Conservation (phyloP, 768 basidiomycete species). For the Pulveroboletus sp. region DNA sequence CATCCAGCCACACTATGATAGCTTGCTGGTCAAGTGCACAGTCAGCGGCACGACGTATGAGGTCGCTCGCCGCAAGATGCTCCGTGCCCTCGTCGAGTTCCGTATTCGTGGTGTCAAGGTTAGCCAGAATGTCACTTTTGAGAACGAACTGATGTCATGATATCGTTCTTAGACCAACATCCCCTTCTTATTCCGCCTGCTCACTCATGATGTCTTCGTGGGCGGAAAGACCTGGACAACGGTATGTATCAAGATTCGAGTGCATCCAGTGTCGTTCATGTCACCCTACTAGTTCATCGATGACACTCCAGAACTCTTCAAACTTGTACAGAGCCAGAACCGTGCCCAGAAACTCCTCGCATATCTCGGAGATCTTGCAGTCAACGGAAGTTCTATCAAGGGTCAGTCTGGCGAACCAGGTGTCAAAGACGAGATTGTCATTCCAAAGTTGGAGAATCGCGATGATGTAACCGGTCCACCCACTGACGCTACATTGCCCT, state of each 20-base stretch:
- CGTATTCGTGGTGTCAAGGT: constrained; percentile 98
- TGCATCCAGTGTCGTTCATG: constrained; percentile 7
- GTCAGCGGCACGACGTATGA: constrained; percentile 98
- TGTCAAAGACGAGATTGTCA: constrained; percentile 79
- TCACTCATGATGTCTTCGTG: constrained; percentile 96
- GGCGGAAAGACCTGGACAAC: constrained; percentile 99
- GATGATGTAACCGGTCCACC: constrained; percentile 71
- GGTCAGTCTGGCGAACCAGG: constrained; percentile 95
- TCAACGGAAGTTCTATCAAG: constrained; percentile 97
- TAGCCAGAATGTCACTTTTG: neutral
- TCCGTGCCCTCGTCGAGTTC: constrained; percentile 99
- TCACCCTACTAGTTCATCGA: constrained; percentile 83
- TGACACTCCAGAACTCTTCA: constrained; percentile 99
- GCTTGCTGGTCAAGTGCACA: constrained; percentile 92
- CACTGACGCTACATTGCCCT: constrained; percentile 78
- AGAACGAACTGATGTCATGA: neutral
- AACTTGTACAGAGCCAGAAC: constrained; percentile 95
- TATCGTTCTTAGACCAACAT: constrained; percentile 82
- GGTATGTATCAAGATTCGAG: constrained; percentile 34
- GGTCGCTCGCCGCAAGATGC: constrained; percentile 97
- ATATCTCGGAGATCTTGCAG: constrained; percentile 95
- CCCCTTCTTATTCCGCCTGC: constrained; percentile 96
- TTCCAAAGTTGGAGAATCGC: constrained; percentile 76
- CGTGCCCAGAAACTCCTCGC: constrained; percentile 96
- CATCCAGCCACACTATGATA: constrained; percentile 91